phyloP scores from a whole-genome alignment of 805 yeast genomes.

The Yarrowia sp. region DNA sequence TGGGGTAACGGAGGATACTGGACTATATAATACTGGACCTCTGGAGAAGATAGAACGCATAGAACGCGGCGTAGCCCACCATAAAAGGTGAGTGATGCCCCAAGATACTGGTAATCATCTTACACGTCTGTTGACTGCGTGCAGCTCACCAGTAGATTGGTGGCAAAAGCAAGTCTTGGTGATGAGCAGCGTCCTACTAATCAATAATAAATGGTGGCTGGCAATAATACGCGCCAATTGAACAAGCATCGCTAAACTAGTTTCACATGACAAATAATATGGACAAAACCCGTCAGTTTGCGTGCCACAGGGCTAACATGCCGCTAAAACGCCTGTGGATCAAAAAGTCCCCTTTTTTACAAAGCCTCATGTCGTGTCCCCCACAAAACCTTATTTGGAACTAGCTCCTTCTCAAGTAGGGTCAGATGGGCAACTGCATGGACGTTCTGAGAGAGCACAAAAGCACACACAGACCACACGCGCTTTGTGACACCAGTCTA shows the following conservation, averaged over 20 bases:
- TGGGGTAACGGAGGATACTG: neutral
- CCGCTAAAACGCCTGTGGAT: neutral
- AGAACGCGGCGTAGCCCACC: too few relatives aligned
- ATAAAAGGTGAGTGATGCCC: too few relatives aligned
- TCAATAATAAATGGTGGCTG: neutral
- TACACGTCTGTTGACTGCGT: neutral
- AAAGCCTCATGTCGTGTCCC: neutral
- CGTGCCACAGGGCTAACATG: neutral
- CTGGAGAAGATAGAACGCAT: too few relatives aligned
- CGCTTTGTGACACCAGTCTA: neutral
- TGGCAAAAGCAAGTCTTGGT: constrained; percentile 1
- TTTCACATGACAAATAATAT: neutral
- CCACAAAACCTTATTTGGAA: neutral
- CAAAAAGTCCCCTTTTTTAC: neutral
- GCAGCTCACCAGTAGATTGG: constrained; percentile 1
- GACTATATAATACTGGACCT: neutral
- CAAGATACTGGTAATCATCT: too few relatives aligned
- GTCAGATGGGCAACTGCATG: constrained; percentile 6
- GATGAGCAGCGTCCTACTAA: neutral
- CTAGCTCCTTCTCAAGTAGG: neutral
- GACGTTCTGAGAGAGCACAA: neutral
- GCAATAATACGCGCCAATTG: too few relatives aligned
- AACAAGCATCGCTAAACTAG: neutral
- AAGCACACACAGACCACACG: constrained; percentile 6
- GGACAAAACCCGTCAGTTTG: neutral